Evolutionary conservation across 1,284 basidiomycete species (phyloP).

Genomic region (Leccinum pachyderme): DNA sequence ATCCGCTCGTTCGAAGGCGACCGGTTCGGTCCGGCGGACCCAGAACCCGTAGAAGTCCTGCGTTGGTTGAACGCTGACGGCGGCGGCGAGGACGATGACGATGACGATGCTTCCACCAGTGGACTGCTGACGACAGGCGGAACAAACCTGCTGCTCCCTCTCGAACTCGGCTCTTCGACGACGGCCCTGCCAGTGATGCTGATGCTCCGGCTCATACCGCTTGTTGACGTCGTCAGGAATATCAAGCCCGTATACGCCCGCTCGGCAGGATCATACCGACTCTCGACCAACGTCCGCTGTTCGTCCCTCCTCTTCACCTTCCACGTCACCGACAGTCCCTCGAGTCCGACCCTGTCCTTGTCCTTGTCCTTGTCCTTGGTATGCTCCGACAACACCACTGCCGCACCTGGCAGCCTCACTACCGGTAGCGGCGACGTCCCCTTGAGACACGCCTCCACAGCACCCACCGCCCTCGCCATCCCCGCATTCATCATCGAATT

Average conservation of each 20-base stretch:
- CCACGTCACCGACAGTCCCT: conserved; percentile 41
- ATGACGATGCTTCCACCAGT: not conserved
- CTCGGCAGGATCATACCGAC: conserved; percentile 47
- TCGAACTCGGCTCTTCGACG: conserved; percentile 25
- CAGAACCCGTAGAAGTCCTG: conserved; percentile 17
- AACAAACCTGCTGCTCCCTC: conserved; percentile 4
- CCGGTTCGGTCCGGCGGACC: not conserved
- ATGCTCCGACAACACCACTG: conserved; percentile 54
- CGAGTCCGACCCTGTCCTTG: not conserved
- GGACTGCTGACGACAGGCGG: not conserved
- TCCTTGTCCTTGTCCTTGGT: conserved; percentile 18
- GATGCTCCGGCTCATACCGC: conserved; percentile 2
- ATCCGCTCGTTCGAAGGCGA: conserved; percentile 23
- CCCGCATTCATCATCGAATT: conserved; percentile 87
- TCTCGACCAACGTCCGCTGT: conserved; percentile 49
- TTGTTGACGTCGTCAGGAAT: conserved; percentile 34
- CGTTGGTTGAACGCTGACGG: conserved; percentile 10
- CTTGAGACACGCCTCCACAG: conserved; percentile 72
- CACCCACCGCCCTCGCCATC: conserved; percentile 66
- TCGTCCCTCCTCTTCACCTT: conserved; percentile 58
- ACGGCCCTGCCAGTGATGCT: not conserved
- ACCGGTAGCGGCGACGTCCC: conserved; percentile 59
- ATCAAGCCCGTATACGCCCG: conserved; percentile 51
- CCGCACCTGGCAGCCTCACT: conserved; percentile 63
- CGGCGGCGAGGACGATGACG: conserved; percentile 7